A percentile compares a stretch with the other conserved stretches of the same genome.
These are phyloP conservation scores for Lichtheimia corymbifera DNA, from an alignment of 371 early-diverging fungal genomes.

Conservation along the genomic window DNA sequence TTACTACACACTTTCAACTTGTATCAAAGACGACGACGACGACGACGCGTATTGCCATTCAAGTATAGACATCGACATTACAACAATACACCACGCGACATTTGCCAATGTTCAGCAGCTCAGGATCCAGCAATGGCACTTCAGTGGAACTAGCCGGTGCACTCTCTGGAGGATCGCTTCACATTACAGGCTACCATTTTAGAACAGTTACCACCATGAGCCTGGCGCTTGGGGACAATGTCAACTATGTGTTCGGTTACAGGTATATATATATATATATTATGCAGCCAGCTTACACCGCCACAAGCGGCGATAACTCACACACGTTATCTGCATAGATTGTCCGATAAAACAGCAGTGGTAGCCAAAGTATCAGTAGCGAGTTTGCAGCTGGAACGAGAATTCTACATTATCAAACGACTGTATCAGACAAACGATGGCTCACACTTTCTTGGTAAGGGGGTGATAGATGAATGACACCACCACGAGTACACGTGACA, in stretches of 20 bases:
- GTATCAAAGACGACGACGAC: too few relatives aligned
- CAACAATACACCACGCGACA: too few relatives aligned
- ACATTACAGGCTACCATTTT: slow-evolving; percentile 47
- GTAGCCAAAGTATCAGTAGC: slow-evolving; percentile 42
- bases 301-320: background rate
- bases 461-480: slow-evolving; percentile 25
- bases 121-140: too few relatives aligned
- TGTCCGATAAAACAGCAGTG: slow-evolving; percentile 38
- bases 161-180: slow-evolving; percentile 2
- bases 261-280: slow-evolving; percentile 21
- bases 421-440: slow-evolving; percentile 37
- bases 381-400: slow-evolving; percentile 37
- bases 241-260: slow-evolving; percentile 42
- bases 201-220: slow-evolving; percentile 31
- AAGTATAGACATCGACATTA: too few relatives aligned
- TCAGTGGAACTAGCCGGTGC: too few relatives aligned
- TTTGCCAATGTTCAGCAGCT: too few relatives aligned
- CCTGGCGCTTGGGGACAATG: slow-evolving; percentile 40
- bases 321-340: slow-evolving; percentile 28
- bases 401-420: slow-evolving; percentile 41
- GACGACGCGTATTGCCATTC: too few relatives aligned
- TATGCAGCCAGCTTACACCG: background rate
- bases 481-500: background rate
- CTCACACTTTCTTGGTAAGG: slow-evolving; percentile 34
- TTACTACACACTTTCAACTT: too few relatives aligned